phyloP scores from a whole-genome alignment of 106 monocot species.

The Phalaenopsis equestris region DNA sequence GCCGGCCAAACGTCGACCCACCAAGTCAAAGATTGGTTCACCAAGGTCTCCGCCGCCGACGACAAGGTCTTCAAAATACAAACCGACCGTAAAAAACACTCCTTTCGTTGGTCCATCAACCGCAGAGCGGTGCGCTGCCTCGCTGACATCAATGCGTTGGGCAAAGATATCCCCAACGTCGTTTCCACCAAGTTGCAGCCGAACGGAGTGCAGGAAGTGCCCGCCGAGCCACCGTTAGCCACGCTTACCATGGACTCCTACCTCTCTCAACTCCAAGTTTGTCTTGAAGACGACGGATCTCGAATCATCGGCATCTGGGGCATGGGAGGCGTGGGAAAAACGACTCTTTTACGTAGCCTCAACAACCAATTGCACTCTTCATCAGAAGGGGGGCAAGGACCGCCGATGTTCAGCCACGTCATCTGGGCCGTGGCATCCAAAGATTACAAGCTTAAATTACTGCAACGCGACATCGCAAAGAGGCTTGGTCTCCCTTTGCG shows the following conservation, averaged over 20 bases:
- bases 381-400: background rate
- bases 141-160: background rate
- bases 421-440: constrained; percentile 1
- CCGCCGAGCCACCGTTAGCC: background rate
- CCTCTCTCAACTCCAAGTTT: background rate
- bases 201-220: background rate
- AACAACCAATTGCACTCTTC: background rate
- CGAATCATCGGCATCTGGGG: constrained; percentile 21
- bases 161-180: too few species aligned
- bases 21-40: background rate
- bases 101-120: background rate
- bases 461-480: constrained; percentile 5
- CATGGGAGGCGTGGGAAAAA: constrained; percentile 25
- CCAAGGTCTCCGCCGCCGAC: background rate
- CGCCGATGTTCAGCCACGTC: constrained; percentile 2
- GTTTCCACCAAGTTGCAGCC: background rate
- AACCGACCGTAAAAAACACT: background rate
- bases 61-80: background rate
- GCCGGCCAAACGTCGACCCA: background rate
- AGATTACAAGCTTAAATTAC: background rate
- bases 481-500: background rate
- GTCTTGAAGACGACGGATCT: background rate
- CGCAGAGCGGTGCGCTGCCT: background rate
- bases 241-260: background rate
- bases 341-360: constrained; percentile 11